Percentiles rank a stretch among this genome's conserved stretches.
Evolutionary conservation across 768 basidiomycete species (phyloP).

Genomic region (Pilatotrama ljubarskyi): DNA sequence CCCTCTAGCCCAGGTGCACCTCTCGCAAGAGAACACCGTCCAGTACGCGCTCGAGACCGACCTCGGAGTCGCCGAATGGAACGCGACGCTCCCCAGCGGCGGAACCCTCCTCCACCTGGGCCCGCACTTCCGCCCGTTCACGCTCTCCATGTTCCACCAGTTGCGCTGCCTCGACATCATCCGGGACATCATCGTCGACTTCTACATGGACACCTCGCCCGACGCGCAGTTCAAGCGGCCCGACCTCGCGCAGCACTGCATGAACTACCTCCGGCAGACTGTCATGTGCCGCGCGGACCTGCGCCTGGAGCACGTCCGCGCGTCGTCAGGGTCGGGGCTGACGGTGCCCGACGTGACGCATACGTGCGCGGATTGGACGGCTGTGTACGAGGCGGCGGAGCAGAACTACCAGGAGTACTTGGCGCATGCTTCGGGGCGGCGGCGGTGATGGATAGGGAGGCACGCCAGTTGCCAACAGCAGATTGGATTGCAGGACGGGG

Average conservation of each 20-base stretch:
- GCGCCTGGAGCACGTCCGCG: conserved; percentile 29
- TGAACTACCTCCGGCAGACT: conserved; percentile 38
- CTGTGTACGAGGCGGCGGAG: conserved; percentile 30
- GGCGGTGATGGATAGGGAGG: too few relatives aligned
- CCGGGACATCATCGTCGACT: conserved; percentile 26
- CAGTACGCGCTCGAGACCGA: not conserved
- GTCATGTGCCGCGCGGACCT: conserved; percentile 33
- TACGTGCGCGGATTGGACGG: conserved; percentile 32
- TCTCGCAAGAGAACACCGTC: too few relatives aligned
- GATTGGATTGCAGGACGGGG: too few relatives aligned
- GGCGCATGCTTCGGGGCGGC: too few relatives aligned
- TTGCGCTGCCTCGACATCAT: conserved; percentile 41
- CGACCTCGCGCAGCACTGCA: conserved; percentile 30
- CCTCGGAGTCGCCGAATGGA: conserved; percentile 28
- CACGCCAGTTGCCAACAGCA: too few relatives aligned
- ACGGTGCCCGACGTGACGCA: conserved; percentile 25
- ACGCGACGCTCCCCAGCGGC: conserved; percentile 32
- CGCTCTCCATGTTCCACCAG: conserved; percentile 42
- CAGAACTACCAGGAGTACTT: conserved; percentile 19
- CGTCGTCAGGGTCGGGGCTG: not conserved
- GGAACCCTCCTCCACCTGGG: conserved; percentile 34
- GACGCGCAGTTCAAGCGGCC: not conserved
- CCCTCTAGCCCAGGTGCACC: too few relatives aligned
- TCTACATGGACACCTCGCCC: not conserved
- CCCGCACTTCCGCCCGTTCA: conserved; percentile 30